Conservation (phyloP, 2,329 filamentous ascomycete species). For the Xylariomycetidae sp. region DNA sequence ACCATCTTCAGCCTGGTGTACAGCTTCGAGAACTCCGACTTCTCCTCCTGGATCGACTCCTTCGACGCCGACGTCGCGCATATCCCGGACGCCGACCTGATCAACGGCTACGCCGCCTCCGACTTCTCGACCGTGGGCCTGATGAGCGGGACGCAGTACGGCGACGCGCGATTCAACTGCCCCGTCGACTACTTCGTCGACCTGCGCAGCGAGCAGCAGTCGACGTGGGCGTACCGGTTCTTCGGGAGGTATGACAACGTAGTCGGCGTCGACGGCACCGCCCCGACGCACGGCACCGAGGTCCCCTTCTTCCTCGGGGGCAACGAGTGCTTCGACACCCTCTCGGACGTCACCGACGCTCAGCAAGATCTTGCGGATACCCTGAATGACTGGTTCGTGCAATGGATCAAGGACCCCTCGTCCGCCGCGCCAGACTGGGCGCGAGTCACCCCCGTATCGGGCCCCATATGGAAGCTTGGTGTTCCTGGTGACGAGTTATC, state of each 20-base stretch:
- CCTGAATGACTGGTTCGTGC: conserved; percentile 37
- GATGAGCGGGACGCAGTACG: conserved; percentile 38
- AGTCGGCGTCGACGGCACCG: conserved; percentile 28
- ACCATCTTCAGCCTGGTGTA: conserved; percentile 33
- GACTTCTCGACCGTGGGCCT: conserved; percentile 33
- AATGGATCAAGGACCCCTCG: conserved; percentile 41
- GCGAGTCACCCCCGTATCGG: conserved; percentile 24
- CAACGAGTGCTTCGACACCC: conserved; percentile 35
- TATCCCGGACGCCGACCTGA: conserved; percentile 28
- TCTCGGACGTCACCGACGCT: conserved; percentile 28
- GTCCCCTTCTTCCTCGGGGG: conserved; percentile 43
- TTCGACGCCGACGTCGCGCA: conserved; percentile 36
- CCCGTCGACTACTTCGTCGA: conserved; percentile 34
- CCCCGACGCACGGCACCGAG: conserved; percentile 35
- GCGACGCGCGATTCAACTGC: conserved; percentile 43
- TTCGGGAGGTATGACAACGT: conserved; percentile 37
- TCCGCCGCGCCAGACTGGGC: conserved; percentile 37
- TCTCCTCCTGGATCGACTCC: conserved; percentile 24
- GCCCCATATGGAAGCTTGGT: conserved; percentile 28
- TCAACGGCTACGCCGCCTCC: conserved; percentile 28
- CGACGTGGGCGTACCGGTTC: conserved; percentile 40
- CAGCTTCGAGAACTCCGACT: conserved; percentile 25
- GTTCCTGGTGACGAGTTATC: conserved; percentile 30
- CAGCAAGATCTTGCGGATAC: conserved; percentile 37
- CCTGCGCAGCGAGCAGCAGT: conserved; percentile 30